Evolutionary conservation across 306 rosid genomes (phyloP), one percentile per base, ranked within the genome.

Genomic region (Pterocarpus santalinus): DNA sequence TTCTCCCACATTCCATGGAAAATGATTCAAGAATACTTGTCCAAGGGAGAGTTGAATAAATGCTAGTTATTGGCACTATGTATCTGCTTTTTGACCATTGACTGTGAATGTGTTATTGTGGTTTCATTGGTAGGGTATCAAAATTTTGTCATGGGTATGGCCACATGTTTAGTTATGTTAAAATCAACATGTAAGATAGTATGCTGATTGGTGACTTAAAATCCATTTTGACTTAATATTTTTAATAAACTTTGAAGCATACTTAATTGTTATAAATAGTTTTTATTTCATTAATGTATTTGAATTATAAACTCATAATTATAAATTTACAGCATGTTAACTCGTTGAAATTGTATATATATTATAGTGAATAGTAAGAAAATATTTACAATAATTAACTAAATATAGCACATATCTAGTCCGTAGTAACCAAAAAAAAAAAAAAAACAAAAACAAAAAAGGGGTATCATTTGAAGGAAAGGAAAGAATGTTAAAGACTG

Each of bases 1-100:
- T 75, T 35, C 5, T 33, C 30, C 36, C 58, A 11, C 62, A 8
- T 49, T 69, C 56, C 41, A 49, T 57, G 65, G 47, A 17, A 58
- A 35, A 53, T 74, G 22, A 38, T 15, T n/a, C 63, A 35, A 44
- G 8, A 41, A 78, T 35, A 33, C 55, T 34, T 73, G 66, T 35
- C 63, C 38, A 56, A 28, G 82, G 11, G 1, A 17, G 55, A 60
- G 39, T 78, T 69, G 77, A 32, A 72, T 78, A 75, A 69, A 41
- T 46, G 60, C 63, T 4, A 5, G 52, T 77, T 65, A 30, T 76
- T 61, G 4, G 15, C 32, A 32, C 61, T 15, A 49, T 10, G 67
- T 71, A 41, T 78, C 41, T 49, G 77, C 57, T 65, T 22, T 52
- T 4, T 73, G 75, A 16, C 77, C 80, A 68, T 61, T 36, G 36